phyloP scores from a whole-genome alignment of 2,329 filamentous ascomycete genomes.

The Aspergillus sp. region DNA sequence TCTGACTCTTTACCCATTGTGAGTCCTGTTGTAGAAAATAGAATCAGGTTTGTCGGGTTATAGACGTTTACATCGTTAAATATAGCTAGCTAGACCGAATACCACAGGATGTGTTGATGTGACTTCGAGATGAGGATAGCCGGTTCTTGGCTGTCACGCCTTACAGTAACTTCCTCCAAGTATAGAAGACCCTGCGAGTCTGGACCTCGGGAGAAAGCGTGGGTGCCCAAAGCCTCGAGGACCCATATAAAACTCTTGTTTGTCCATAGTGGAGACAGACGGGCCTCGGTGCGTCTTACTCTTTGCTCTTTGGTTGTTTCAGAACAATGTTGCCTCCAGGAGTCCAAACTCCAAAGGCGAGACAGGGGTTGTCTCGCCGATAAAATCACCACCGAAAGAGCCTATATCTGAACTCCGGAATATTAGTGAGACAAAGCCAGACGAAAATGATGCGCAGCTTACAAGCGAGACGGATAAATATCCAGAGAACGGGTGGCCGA shows the following conservation, averaged over 20 bases:
- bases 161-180: too few relatives aligned
- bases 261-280: neutral
- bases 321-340: too few relatives aligned
- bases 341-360: too few relatives aligned
- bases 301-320: too few relatives aligned
- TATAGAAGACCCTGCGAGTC: neutral
- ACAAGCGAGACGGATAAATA: constrained; percentile 6
- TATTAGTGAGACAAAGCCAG: neutral
- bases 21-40: constrained; percentile 11
- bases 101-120: neutral
- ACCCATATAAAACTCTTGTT: neutral
- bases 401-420: neutral
- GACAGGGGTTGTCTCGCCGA: neutral
- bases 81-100: neutral
- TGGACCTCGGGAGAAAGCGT: neutral
- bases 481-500: constrained; percentile 1
- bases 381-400: neutral
- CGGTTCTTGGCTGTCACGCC: neutral
- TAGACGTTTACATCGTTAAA: neutral
- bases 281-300: neutral
- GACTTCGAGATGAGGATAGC: neutral
- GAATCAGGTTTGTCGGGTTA: constrained; percentile 9
- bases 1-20: constrained; percentile 15
- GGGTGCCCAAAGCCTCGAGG: neutral
- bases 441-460: neutral